Base-by-base conservation (phyloP, 495 filamentous ascomycete genomes). In the Aspergillus campestris region DNA sequence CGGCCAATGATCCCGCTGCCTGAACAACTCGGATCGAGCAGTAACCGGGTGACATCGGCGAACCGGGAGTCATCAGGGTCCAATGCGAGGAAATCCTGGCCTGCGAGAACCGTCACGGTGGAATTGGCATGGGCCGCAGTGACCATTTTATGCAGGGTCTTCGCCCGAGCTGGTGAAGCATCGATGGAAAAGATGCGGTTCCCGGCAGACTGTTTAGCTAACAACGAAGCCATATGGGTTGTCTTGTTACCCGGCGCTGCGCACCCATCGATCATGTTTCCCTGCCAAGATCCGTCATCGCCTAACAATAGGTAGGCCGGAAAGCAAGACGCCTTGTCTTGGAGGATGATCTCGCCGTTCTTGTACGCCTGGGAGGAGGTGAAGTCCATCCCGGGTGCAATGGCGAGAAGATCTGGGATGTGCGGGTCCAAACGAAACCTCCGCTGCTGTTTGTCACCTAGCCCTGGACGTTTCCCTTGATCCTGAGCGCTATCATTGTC, bases 241-340 rank as follows among this genome's bases (percentile, higher is more conserved):
- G 92, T 96, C 64, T 98, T 98, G 57, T 98, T 98, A 7, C 92
- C 92, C 6, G 92, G 92, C 6, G 92, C 92, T 0, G 92, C 84
- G 58, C 90, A 95, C 1, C 87, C 85, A 65, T 98, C 92, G 5
- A 97, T 72, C 13, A 95, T 66, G 49, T 91, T 80, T 2, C 85
- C 87, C 44, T 80, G 72, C 48, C 53, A 59, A 5, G 53, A 18
- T 34, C 56, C 41, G 7, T 38, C 31, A 40, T 70, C 61, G 42
- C 89, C 78, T 0, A 96, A 66, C 3, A 73, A 41, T 0, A 98
- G 68, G 57, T 88, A 86, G 0, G 90, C 92, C 5, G 92, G 91
- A 52, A 98, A 95, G 53, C 92, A 98, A 0, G 88, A 94, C 1
- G 92, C 94, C 58, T 95, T 96, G 59, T 98, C 94, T 64, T 98